Base-by-base conservation (phyloP, 805 yeast genomes). In the Candida verbasci region DNA sequence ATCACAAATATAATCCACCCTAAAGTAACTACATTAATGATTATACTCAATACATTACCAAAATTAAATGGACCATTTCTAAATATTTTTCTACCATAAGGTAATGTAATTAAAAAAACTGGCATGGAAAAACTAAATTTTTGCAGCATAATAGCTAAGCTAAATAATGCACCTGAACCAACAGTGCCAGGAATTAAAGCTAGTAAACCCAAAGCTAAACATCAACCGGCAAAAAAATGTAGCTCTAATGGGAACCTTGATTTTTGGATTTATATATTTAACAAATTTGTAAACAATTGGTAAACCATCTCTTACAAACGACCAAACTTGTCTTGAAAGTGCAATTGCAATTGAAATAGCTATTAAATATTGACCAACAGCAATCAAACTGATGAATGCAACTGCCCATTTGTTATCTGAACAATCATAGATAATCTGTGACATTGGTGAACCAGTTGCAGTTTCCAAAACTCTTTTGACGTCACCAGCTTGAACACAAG, bases 231-330 rank as follows among this genome's bases (percentile, higher is more conserved):
- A 47, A 76, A 74, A 17, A 68, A 53, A 29, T n/a, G 80, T 73
- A 1, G 89, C 87, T 47, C 80, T 68, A 18, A 80, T 55, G 11
- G 93, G 91, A 20, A 79, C 83, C n/a, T 72, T 65, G 24, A 74
- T 58, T 40, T 55, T 69, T 35, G 72, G 65, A 48, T 82, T 65
- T 29, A 83, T 84, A 29, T 62, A 72, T 45, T 79, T 76, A 43
- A 82, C 68, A 49, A 63, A 63, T 45, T 51, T 53, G 28, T 65
- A 57, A 10, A 81, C 69, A 43, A 79, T 62, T 7, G 89, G 89
- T 39, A 82, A 66, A 11, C 87, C 88, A 54, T 82, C 91, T 61
- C 91, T 74, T 27, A 86, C 78, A 55, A 81, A 79, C 1, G 87
- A 86, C 78, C 83, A 82, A 34, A 79, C 68, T 55, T 81, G 87